Evolutionary conservation across 2,329 filamentous ascomycete genomes (phyloP), one percentile per base, ranked within the genome.

Genomic region (Amauroascus verrucosus): DNA sequence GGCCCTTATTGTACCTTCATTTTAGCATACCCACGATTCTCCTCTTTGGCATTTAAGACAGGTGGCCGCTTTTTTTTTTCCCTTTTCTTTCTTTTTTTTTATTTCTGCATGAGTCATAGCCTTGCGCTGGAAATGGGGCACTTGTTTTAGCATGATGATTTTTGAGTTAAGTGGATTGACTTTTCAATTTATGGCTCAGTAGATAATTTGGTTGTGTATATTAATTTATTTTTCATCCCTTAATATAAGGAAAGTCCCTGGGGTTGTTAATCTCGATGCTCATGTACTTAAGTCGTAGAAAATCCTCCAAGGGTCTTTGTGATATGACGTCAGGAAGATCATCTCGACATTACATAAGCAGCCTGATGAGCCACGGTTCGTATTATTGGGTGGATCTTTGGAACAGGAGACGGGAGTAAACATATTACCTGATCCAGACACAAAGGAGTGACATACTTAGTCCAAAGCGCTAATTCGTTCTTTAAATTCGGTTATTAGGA

Each of bases 391-490:
- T 32, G 24, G 6, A 18, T 22, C n/a, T n/a, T n/a, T 37, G 20
- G 46, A 6, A 20, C 46, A 22, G 14, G 14, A 30, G 16, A 8
- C 5, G 22, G 20, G 18, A 41, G 48, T 50, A 50, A 50, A 50
- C 48, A 50, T 50, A 26, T 43, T 50, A 43, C 48, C 48, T 14
- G n/a, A 32, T 50, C 24, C 3, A 32, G 37, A 22, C 30, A 37
- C 7, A n/a, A 35, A 35, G 7, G 14, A 13, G 8, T 4, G 4
- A 11, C 14, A n/a, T n/a, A n/a, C n/a, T n/a, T n/a, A n/a, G 33
- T 11, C 14, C 14, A n/a, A 35, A 3, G 11, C 6, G 33, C 3
- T 13, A 35, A 35, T 35, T 35, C 11, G 14, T 35, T 5, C 14
- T n/a, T 35, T 35, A 3, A n/a, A 3, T 35, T 35, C 14, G 6